These are phyloP conservation scores for Aspergillus nomiae DNA, from an alignment of 2,329 filamentous ascomycete species.

Conservation along the genomic window DNA sequence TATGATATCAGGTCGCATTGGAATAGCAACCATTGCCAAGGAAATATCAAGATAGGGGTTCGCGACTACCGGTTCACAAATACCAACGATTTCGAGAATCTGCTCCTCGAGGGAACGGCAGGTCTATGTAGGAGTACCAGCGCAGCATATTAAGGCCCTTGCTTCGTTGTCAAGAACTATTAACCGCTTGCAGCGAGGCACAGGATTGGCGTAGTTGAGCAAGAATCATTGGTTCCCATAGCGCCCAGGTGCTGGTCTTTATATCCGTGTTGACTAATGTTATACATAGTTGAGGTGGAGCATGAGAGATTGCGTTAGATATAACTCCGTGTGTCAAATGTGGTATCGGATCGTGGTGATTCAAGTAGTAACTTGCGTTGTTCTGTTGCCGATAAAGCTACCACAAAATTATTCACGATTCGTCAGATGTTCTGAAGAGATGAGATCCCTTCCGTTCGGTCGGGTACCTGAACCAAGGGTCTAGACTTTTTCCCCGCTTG, in stretches of 20 bases:
- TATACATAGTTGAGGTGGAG: neutral
- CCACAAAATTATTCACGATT: neutral
- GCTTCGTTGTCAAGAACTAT: slow-evolving; percentile 4
- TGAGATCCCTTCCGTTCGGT: neutral
- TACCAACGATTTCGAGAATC: neutral
- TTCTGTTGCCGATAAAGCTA: neutral
- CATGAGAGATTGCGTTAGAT: slow-evolving; percentile 5
- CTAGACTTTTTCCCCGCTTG: neutral
- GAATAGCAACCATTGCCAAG: neutral
- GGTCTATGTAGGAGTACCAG: neutral
- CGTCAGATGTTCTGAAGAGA: neutral
- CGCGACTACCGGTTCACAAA: neutral
- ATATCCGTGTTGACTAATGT: slow-evolving; percentile 16
- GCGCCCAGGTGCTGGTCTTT: neutral
- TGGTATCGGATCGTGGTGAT: neutral
- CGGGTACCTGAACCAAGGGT: neutral
- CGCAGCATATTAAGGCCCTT: neutral
- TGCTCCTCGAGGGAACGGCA: neutral
- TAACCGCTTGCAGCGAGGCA: slow-evolving; percentile 4
- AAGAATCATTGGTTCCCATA: slow-evolving; percentile 15
- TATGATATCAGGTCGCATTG: neutral
- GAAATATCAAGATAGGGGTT: neutral
- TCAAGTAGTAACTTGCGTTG: neutral
- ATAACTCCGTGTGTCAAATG: neutral
- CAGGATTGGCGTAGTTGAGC: slow-evolving; percentile 8